A percentile compares a stretch with the other conserved stretches of the same genome.
Evolutionary conservation across 306 rosid genomes (phyloP).

Genomic region (Acmispon strigosus): DNA sequence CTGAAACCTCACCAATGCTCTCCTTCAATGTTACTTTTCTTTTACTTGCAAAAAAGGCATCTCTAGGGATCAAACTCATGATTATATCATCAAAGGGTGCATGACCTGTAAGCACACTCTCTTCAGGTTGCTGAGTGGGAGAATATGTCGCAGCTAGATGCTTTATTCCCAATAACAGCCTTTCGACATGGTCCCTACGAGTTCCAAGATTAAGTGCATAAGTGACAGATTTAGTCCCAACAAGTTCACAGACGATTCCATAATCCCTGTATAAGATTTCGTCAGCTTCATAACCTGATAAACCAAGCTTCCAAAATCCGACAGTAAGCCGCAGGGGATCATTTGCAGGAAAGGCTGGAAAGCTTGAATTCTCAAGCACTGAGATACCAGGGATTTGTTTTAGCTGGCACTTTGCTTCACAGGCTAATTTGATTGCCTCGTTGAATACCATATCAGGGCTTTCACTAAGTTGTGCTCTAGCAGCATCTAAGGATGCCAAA

Average conservation of each 20-base stretch:
- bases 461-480: slow-evolving; percentile 76
- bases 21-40: slow-evolving; percentile 44
- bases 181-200: slow-evolving; percentile 49
- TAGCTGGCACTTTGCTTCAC: slow-evolving; percentile 37
- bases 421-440: slow-evolving; percentile 47
- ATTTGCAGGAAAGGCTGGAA: slow-evolving; percentile 35
- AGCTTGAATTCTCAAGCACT: slow-evolving; percentile 45
- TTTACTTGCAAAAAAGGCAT: slow-evolving; percentile 69
- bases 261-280: slow-evolving; percentile 47
- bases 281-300: slow-evolving; percentile 85
- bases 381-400: slow-evolving; percentile 46
- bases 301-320: slow-evolving; percentile 66
- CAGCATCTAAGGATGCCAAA: slow-evolving; percentile 86
- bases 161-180: slow-evolving; percentile 54
- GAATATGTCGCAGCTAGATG: slow-evolving; percentile 34
- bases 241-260: slow-evolving; percentile 68
- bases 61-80: slow-evolving; percentile 67
- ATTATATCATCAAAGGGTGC: slow-evolving; percentile 45
- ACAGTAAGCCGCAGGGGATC: slow-evolving; percentile 79
- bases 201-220: slow-evolving; percentile 76
- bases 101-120: not conserved
- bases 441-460: slow-evolving; percentile 48
- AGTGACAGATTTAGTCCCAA: slow-evolving; percentile 61
- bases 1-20: slow-evolving; percentile 62
- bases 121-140: slow-evolving; percentile 22